Conservation (phyloP, 345 rosid species). For the Bruguiera parviflora region DNA sequence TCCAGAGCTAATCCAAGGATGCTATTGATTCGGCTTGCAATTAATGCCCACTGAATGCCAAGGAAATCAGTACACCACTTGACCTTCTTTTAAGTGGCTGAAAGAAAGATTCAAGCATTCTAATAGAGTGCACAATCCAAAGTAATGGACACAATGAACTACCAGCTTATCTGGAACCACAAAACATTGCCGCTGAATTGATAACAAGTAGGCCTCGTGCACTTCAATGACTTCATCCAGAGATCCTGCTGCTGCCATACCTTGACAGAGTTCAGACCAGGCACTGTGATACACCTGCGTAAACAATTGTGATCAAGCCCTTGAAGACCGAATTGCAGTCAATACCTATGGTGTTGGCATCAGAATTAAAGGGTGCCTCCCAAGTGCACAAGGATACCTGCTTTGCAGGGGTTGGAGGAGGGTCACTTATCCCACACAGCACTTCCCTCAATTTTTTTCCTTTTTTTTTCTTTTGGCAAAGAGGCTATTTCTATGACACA, state of each 20-base stretch:
- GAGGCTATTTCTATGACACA: no score
- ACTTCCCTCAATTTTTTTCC: no score
- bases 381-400: no score
- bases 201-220: conserved; percentile 84
- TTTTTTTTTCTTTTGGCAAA: no score
- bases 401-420: no score
- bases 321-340: neutral
- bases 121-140: conserved; percentile 4
- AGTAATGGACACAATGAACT: conserved; percentile 14
- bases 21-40: conserved; percentile 85
- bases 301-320: conserved; percentile 22
- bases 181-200: conserved; percentile 95
- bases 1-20: conserved; percentile 88
- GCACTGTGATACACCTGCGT: conserved; percentile 92
- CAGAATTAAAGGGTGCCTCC: no score
- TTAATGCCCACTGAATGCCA: conserved; percentile 74
- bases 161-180: conserved; percentile 98
- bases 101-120: conserved; percentile 5
- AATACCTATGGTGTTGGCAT: neutral
- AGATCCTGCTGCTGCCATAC: conserved; percentile 82
- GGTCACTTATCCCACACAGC: no score
- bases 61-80: conserved; percentile 11
- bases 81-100: neutral
- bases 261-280: conserved; percentile 94
- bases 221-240: conserved; percentile 95